Percentiles rank a stretch among this genome's conserved stretches.
These are phyloP conservation scores for Copromyces sp. DNA, from an alignment of 495 filamentous ascomycete species.

Conservation along the genomic window DNA sequence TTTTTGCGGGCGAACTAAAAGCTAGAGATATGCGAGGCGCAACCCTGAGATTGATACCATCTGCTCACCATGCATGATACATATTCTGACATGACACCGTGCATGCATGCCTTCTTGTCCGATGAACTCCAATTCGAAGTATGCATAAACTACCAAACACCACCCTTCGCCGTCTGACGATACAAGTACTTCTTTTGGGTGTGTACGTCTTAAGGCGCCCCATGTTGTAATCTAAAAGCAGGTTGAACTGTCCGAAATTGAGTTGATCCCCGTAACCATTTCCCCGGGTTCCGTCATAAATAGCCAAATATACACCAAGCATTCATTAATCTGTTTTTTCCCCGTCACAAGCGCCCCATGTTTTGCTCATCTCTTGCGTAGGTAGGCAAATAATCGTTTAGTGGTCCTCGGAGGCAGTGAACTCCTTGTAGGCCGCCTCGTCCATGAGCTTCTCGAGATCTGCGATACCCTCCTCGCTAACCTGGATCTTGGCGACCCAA, in stretches of 20 bases:
- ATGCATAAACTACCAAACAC: slow-evolving; percentile 1
- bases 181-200: not conserved
- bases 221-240: slow-evolving; percentile 14
- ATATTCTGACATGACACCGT: not conserved
- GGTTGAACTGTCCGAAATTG: slow-evolving; percentile 26
- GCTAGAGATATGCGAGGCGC: not conserved
- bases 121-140: slow-evolving; percentile 2
- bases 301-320: not conserved
- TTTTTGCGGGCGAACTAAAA: not conserved
- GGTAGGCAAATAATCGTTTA: not conserved
- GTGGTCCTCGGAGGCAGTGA: slow-evolving; percentile 35
- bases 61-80: not conserved
- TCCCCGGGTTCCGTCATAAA: not conserved
- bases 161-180: not conserved
- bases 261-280: slow-evolving; percentile 3
- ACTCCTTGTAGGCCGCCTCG: slow-evolving; percentile 58
- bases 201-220: not conserved
- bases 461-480: slow-evolving; percentile 48
- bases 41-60: not conserved
- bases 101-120: not conserved
- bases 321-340: slow-evolving; percentile 2
- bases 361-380: not conserved
- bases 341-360: slow-evolving; percentile 1
- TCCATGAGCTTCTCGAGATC: slow-evolving; percentile 72
- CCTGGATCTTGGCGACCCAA: slow-evolving; percentile 84